Percentiles rank a stretch among this genome's conserved stretches.
Evolutionary conservation across 2,329 filamentous ascomycete genomes (phyloP).

Genomic region (Fusarium sp.): DNA sequence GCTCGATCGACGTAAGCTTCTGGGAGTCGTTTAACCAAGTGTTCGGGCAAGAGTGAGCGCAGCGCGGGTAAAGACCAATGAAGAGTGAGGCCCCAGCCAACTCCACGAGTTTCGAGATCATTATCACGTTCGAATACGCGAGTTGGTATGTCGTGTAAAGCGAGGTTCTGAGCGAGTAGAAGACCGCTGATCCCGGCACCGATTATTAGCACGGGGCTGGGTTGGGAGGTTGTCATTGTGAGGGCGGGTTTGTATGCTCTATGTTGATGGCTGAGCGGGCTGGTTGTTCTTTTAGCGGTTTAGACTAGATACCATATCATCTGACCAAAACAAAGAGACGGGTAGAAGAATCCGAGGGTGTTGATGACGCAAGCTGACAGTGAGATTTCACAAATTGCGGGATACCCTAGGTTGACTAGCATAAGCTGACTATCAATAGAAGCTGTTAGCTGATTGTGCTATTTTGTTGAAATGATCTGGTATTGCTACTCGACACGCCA

Average conservation of each 20-base stretch:
- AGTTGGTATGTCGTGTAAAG: conserved; percentile 52
- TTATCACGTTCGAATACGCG: conserved; percentile 65
- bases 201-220: conserved; percentile 49
- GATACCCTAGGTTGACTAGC: too few species aligned
- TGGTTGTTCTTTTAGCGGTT: too few species aligned
- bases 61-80: conserved; percentile 69
- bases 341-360: too few species aligned
- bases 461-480: too few species aligned
- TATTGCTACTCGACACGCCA: not conserved
- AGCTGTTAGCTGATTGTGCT: too few species aligned
- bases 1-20: conserved; percentile 65
- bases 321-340: too few species aligned
- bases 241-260: accelerated
- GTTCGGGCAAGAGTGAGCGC: conserved; percentile 60
- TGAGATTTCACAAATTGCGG: too few species aligned
- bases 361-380: too few species aligned
- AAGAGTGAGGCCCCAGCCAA: conserved; percentile 72
- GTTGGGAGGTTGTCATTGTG: conserved; percentile 6
- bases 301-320: too few species aligned
- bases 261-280: too few species aligned
- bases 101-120: conserved; percentile 58
- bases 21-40: conserved; percentile 57
- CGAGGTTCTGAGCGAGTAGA: conserved; percentile 52
- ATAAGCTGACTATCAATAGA: too few species aligned
- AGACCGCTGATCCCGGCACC: conserved; percentile 54